These are phyloP conservation scores for Venturia pyrina DNA, from an alignment of 2,329 filamentous ascomycete species.

Conservation along the genomic window DNA sequence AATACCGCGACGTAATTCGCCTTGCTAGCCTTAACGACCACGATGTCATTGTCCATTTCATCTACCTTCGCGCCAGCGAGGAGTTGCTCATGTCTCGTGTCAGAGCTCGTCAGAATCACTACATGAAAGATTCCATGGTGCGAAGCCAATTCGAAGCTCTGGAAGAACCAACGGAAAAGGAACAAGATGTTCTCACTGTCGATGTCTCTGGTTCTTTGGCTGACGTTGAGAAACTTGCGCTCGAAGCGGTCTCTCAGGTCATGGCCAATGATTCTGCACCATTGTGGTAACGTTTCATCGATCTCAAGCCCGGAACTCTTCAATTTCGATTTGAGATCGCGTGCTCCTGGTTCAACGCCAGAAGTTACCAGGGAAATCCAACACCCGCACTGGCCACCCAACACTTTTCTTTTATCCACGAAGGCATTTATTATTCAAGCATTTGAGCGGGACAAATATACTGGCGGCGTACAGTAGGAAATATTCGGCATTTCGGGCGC, in stretches of 20 bases:
- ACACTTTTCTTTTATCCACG: background rate
- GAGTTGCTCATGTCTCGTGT: constrained; percentile 68
- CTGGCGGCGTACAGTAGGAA: background rate
- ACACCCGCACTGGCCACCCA: background rate
- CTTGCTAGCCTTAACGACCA: constrained; percentile 37
- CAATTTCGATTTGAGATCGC: background rate
- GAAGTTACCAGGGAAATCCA: background rate
- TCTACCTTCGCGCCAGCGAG: constrained; percentile 76
- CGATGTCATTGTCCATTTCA: constrained; percentile 61
- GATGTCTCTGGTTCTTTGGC: constrained; percentile 33
- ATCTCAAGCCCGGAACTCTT: background rate
- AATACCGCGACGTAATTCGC: constrained; percentile 69
- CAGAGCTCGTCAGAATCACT: constrained; percentile 66
- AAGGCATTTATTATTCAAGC: background rate
- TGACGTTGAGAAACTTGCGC: constrained; percentile 32
- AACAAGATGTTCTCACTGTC: constrained; percentile 31
- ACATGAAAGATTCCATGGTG: constrained; percentile 95
- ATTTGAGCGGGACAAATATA: background rate
- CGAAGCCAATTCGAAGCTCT: constrained; percentile 80
- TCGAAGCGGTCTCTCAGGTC: background rate
- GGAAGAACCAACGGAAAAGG: constrained; percentile 56
- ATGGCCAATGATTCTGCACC: background rate
- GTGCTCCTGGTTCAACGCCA: background rate
- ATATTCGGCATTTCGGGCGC: background rate
- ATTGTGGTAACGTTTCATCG: background rate